Conservation (phyloP, 306 rosid species). For the Pyrus betulifolia region DNA sequence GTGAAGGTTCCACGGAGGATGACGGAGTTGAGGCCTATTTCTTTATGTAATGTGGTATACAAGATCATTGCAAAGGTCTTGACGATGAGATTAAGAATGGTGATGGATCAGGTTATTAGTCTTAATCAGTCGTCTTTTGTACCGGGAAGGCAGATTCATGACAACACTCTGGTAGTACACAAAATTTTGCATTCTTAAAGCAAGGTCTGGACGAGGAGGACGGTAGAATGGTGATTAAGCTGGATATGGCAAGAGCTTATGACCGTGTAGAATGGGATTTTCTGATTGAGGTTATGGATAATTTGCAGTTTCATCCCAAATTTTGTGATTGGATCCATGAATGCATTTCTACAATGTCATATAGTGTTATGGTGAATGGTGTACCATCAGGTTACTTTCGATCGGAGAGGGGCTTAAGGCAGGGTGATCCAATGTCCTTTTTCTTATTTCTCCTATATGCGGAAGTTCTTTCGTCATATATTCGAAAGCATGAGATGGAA, state of each 20-base stretch:
- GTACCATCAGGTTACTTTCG: rapidly evolving
- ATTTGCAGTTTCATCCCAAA: too few species aligned
- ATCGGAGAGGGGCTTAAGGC: neutral
- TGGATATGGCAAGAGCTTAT: neutral
- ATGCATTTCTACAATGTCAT: too few species aligned
- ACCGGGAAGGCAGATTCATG: rapidly evolving
- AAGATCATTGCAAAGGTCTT: neutral
- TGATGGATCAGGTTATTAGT: neutral
- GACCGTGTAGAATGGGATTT: too few species aligned
- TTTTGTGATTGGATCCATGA: too few species aligned
- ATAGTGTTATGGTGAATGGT: too few species aligned
- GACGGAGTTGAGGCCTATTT: neutral
- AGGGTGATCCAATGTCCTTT: rapidly evolving
- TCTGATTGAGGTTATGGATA: too few species aligned
- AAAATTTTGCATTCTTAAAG: too few species aligned
- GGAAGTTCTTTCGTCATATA: too few species aligned
- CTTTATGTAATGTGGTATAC: neutral
- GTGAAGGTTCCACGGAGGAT: too few species aligned
- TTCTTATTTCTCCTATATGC: too few species aligned
- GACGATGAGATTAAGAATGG: rapidly evolving
- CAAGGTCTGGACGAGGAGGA: neutral
- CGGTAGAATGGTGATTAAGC: neutral
- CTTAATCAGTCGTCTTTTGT: neutral
- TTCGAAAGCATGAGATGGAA: neutral
- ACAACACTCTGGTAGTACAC: neutral